phyloP scores from a whole-genome alignment of 2,329 filamentous ascomycete species.

The Paecilomyces sp. region DNA sequence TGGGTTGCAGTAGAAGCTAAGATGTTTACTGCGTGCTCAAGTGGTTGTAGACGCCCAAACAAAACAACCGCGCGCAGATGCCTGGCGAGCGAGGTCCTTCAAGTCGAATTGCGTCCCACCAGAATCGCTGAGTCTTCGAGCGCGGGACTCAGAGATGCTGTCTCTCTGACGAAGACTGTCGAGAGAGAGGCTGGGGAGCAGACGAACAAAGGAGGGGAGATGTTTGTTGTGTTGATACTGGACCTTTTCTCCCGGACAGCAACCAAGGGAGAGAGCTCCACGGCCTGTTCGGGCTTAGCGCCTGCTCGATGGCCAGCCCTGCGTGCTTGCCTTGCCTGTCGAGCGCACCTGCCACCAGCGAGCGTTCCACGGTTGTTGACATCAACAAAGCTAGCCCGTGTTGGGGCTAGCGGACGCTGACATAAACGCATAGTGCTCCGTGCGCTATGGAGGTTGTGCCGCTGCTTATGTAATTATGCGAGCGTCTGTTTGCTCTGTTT shows the following conservation, averaged over 20 bases:
- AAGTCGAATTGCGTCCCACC: not conserved
- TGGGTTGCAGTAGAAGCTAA: not conserved
- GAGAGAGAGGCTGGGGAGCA: not conserved
- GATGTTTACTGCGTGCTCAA: conserved; percentile 1
- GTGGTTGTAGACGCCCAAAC: conserved; percentile 1
- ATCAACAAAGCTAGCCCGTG: conserved; percentile 14
- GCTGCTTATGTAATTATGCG: not conserved
- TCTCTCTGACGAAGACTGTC: not conserved
- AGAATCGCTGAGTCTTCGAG: not conserved
- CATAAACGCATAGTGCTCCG: conserved; percentile 1
- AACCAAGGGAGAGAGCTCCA: not conserved
- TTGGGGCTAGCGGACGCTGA: conserved; percentile 1
- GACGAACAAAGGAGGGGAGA: not conserved
- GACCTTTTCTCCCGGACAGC: not conserved
- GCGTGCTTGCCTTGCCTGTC: not conserved
- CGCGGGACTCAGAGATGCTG: not conserved
- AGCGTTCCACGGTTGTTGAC: not conserved
- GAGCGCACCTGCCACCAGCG: not conserved
- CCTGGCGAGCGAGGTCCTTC: not conserved
- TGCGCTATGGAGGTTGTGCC: conserved; percentile 1
- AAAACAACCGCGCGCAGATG: conserved; percentile 1
- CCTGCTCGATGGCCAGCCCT: not conserved
- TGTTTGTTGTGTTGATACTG: not conserved
- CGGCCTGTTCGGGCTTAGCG: not conserved
- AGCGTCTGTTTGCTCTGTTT: conserved; percentile 11